A percentile compares a stretch with the other conserved stretches of the same genome.
These are phyloP conservation scores for Dryadomyces quercus-mongolicae DNA, from an alignment of 2,329 filamentous ascomycete species.

Conservation along the genomic window DNA sequence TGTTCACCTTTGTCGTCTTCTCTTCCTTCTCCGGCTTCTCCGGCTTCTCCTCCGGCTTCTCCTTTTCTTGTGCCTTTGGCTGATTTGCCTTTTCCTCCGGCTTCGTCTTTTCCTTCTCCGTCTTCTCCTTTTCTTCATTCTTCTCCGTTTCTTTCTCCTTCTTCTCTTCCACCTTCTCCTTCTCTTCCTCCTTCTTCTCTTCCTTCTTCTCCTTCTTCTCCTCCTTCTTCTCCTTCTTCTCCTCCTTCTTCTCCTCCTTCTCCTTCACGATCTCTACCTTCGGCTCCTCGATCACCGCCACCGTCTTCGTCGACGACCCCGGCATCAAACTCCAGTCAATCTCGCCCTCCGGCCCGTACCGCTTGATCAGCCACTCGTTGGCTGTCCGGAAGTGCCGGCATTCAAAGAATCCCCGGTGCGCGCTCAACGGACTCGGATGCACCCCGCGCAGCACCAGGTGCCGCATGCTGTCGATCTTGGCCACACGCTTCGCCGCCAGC, in stretches of 20 bases:
- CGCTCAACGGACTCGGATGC: conserved; percentile 89
- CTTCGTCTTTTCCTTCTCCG: conserved; percentile 15
- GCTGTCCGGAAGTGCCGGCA: conserved; percentile 71
- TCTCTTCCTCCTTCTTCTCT: conserved; percentile 4
- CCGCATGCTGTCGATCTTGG: conserved; percentile 56
- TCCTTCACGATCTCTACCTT: conserved; percentile 4
- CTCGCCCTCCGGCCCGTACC: conserved; percentile 67
- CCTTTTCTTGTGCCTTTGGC: neutral
- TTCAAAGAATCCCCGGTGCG: conserved; percentile 68
- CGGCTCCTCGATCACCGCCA: conserved; percentile 3
- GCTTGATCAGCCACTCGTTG: conserved; percentile 69
- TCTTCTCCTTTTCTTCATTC: conserved; percentile 6
- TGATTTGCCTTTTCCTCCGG: neutral
- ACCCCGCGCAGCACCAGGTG: conserved; percentile 79
- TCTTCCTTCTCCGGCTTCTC: conserved; percentile 14
- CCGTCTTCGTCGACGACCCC: conserved; percentile 14
- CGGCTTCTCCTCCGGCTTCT: neutral
- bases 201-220: neutral
- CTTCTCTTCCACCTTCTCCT: conserved; percentile 14
- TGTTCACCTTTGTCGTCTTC: conserved; percentile 10
- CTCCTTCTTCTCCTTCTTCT: conserved; percentile 9
- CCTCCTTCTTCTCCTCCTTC: conserved; percentile 11
- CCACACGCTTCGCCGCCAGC: conserved; percentile 69
- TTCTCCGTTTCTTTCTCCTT: conserved; percentile 19
- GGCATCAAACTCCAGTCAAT: conserved; percentile 70